phyloP scores from a whole-genome alignment of 2,329 filamentous ascomycete genomes.

The Neofusicoccum sp. region DNA sequence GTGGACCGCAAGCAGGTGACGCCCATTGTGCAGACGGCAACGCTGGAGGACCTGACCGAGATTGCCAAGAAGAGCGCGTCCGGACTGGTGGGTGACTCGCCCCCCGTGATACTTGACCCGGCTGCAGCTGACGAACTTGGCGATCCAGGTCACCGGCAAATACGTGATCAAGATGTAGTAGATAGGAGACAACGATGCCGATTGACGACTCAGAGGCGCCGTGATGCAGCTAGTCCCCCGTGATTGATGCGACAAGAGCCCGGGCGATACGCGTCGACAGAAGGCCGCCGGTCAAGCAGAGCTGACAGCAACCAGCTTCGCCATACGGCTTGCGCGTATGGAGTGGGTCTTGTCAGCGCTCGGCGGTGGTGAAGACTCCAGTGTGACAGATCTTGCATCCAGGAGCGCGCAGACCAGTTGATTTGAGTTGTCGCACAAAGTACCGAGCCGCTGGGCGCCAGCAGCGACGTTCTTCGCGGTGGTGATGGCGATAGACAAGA shows the following conservation, averaged over 20 bases:
- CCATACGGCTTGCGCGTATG: background rate
- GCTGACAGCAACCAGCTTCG: background rate
- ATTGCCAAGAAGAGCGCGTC: slow-evolving; percentile 13
- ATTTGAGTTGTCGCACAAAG: background rate
- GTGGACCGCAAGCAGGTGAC: slow-evolving; percentile 15
- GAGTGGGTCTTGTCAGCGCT: slow-evolving; percentile 3
- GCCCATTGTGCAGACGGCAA: slow-evolving; percentile 6
- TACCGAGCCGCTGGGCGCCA: background rate
- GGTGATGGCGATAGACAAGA: background rate
- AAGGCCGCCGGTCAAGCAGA: too few relatives aligned
- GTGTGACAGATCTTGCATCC: slow-evolving; percentile 2
- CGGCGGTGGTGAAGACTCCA: background rate
- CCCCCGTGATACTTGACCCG: background rate
- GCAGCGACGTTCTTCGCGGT: background rate
- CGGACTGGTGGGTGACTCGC: slow-evolving; percentile 9
- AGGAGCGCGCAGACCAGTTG: background rate
- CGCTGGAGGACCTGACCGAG: slow-evolving; percentile 8
- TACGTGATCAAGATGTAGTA: slow-evolving; percentile 15
- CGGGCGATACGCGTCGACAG: too few relatives aligned
- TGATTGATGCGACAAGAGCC: background rate
- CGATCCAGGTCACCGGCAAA: slow-evolving; percentile 3
- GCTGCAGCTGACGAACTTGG: slow-evolving; percentile 2
- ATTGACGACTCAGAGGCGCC: background rate
- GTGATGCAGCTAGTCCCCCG: background rate
- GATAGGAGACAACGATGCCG: background rate